Conservation (phyloP, 805 yeast species). For the Ogataea neopini region DNA sequence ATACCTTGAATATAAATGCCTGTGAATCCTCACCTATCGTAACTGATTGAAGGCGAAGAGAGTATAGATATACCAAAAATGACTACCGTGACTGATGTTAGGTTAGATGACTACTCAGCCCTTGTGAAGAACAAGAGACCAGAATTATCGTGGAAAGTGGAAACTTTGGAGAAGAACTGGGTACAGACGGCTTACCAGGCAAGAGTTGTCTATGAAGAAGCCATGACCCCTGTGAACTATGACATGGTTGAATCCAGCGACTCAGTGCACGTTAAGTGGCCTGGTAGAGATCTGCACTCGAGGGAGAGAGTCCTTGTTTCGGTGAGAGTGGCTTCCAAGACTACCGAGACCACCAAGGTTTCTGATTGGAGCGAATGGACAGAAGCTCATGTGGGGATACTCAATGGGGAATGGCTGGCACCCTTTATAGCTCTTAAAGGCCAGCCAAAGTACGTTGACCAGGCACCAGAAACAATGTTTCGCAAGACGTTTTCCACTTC, state of each 20-base stretch:
- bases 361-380: constrained; percentile 1
- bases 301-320: constrained; percentile 10
- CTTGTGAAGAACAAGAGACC: constrained; percentile 5
- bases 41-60: too few species aligned
- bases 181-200: constrained; percentile 13
- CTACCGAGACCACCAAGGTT: neutral
- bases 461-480: constrained; percentile 13
- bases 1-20: too few species aligned
- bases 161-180: constrained; percentile 10
- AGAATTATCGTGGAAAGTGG: constrained; percentile 11
- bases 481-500: constrained; percentile 4
- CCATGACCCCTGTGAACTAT: neutral
- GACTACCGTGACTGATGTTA: neutral
- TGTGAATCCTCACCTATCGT: too few species aligned
- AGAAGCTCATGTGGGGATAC: constrained; percentile 9
- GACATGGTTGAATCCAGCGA: constrained; percentile 7
- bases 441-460: constrained; percentile 7
- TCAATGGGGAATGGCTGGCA: constrained; percentile 10
- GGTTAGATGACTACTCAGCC: neutral
- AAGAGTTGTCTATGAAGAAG: constrained; percentile 6
- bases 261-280: constrained; percentile 10
- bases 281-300: constrained; percentile 14
- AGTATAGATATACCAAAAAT: too few species aligned
- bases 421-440: constrained; percentile 8
- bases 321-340: constrained; percentile 11